Evolutionary conservation across 768 basidiomycete genomes (phyloP).

Genomic region (Mycena vulgaris): DNA sequence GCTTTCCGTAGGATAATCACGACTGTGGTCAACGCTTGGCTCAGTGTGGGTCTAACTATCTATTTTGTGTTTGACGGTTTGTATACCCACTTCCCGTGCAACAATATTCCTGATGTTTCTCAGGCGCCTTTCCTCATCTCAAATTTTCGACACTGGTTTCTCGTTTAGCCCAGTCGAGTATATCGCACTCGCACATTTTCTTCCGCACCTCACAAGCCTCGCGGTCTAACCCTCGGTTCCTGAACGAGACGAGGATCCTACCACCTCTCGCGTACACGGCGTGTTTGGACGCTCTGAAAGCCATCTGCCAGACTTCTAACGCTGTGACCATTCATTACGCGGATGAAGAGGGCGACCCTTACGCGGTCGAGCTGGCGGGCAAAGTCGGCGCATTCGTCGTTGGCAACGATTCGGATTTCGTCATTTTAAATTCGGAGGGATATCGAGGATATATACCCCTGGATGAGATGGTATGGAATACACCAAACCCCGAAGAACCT

Average conservation of each 20-base stretch:
- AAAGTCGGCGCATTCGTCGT: slow-evolving; percentile 81
- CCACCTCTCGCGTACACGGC: slow-evolving; percentile 76
- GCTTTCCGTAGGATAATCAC: slow-evolving; percentile 66
- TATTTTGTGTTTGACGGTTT: slow-evolving; percentile 90
- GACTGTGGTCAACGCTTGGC: slow-evolving; percentile 76
- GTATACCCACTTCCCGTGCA: slow-evolving; percentile 39
- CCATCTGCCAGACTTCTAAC: slow-evolving; percentile 51
- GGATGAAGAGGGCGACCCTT: slow-evolving; percentile 88
- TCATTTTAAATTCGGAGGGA: slow-evolving; percentile 81
- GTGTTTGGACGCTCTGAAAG: slow-evolving; percentile 70
- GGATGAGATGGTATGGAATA: slow-evolving; percentile 81
- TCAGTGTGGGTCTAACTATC: slow-evolving; percentile 72
- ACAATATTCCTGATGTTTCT: slow-evolving; percentile 26
- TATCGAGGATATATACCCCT: slow-evolving; percentile 86
- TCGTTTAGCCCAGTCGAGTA: slow-evolving; percentile 69
- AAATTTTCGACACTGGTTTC: slow-evolving; percentile 80
- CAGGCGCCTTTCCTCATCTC: slow-evolving; percentile 79
- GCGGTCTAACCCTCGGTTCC: slow-evolving; percentile 75
- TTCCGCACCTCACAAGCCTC: slow-evolving; percentile 83
- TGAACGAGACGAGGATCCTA: slow-evolving; percentile 81
- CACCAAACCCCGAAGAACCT: slow-evolving; percentile 45
- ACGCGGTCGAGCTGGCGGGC: slow-evolving; percentile 87
- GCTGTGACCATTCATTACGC: slow-evolving; percentile 76
- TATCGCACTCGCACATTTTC: slow-evolving; percentile 80
- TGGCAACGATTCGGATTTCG: slow-evolving; percentile 88